A percentile compares a stretch with the other conserved stretches of the same genome.
phyloP scores from a whole-genome alignment of 352 stramenopile species.

The Phytophthora pinifolia region DNA sequence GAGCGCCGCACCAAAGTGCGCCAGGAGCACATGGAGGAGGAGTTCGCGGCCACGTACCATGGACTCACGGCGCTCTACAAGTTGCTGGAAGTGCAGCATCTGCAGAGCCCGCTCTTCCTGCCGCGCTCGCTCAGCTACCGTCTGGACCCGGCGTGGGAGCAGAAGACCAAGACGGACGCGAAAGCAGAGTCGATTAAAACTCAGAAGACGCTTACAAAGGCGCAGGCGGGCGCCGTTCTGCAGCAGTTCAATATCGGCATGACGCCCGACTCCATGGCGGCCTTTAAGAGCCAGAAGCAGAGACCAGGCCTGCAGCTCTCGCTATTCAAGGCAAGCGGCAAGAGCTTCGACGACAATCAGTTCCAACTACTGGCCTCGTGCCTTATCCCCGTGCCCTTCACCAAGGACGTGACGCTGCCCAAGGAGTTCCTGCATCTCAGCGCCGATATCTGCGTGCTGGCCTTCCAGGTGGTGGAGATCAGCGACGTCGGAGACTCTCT shows the following conservation, averaged over 20 bases:
- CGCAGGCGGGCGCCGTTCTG: conserved; percentile 36
- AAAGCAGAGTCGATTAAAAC: conserved; percentile 15
- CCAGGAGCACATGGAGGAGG: conserved; percentile 76
- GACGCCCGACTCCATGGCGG: conserved; percentile 60
- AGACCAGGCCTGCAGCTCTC: conserved; percentile 57
- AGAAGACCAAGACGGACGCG: conserved; percentile 10
- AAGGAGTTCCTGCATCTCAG: conserved; percentile 40
- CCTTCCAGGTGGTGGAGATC: conserved; percentile 71
- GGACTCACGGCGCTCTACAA: conserved; percentile 83
- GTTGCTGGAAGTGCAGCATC: conserved; percentile 71
- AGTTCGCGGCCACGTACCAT: conserved; percentile 83
- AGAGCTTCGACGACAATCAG: conserved; percentile 53
- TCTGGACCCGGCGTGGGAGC: conserved; percentile 33
- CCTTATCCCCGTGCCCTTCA: conserved; percentile 62
- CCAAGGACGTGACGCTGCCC: conserved; percentile 58
- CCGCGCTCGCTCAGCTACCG: conserved; percentile 81
- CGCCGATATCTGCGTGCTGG: conserved; percentile 50
- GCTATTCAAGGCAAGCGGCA: conserved; percentile 45
- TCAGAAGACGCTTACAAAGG: conserved; percentile 2
- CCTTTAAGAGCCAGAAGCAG: conserved; percentile 58
- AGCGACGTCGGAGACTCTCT: conserved; percentile 47
- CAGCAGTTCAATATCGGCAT: conserved; percentile 69
- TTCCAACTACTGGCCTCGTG: conserved; percentile 62
- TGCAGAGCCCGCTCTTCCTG: conserved; percentile 73
- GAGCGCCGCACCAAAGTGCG: conserved; percentile 49